Evolutionary conservation across 805 yeast species (phyloP).

Genomic region (Metschnikowia amazonensis): DNA sequence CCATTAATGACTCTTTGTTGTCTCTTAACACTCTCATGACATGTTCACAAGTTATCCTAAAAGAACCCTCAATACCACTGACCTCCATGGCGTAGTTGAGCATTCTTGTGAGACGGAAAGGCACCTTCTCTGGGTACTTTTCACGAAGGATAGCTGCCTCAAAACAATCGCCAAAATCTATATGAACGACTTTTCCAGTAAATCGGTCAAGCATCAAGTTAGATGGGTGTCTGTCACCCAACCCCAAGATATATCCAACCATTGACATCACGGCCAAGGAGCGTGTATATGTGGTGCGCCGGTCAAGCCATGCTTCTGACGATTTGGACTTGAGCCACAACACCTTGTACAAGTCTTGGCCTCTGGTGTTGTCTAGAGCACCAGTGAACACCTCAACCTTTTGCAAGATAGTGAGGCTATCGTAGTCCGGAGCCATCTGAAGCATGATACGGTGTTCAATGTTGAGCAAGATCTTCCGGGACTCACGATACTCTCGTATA

Average conservation of each 20-base stretch:
- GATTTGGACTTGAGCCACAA: slow-evolving; percentile 95
- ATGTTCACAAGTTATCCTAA: slow-evolving; percentile 93
- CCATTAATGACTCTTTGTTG: slow-evolving; percentile 95
- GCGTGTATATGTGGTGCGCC: slow-evolving; percentile 93
- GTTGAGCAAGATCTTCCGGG: slow-evolving; percentile 81
- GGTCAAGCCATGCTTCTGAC: slow-evolving; percentile 95
- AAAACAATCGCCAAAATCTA: slow-evolving; percentile 98
- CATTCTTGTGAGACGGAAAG: slow-evolving; percentile 95
- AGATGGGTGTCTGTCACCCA: slow-evolving; percentile 98
- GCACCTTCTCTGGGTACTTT: slow-evolving; percentile 97
- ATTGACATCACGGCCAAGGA: slow-evolving; percentile 98
- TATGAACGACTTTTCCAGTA: slow-evolving; percentile 94
- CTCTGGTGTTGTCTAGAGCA: slow-evolving; percentile 91
- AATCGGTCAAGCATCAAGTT: slow-evolving; percentile 91
- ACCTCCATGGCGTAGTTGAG: slow-evolving; percentile 98
- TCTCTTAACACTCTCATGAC: slow-evolving; percentile 93
- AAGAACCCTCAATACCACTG: slow-evolving; percentile 96
- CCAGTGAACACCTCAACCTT: slow-evolving; percentile 96
- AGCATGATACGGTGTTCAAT: slow-evolving; percentile 94
- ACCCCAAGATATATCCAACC: slow-evolving; percentile 95
- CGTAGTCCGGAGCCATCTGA: slow-evolving; percentile 98
- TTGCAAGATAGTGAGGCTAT: slow-evolving; percentile 79
- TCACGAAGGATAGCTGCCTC: slow-evolving; percentile 97
- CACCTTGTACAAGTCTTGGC: slow-evolving; percentile 93
- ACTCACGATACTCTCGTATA: slow-evolving; percentile 88